Conservation (phyloP, 2,329 filamentous ascomycete genomes). For the Didymella pinodella region DNA sequence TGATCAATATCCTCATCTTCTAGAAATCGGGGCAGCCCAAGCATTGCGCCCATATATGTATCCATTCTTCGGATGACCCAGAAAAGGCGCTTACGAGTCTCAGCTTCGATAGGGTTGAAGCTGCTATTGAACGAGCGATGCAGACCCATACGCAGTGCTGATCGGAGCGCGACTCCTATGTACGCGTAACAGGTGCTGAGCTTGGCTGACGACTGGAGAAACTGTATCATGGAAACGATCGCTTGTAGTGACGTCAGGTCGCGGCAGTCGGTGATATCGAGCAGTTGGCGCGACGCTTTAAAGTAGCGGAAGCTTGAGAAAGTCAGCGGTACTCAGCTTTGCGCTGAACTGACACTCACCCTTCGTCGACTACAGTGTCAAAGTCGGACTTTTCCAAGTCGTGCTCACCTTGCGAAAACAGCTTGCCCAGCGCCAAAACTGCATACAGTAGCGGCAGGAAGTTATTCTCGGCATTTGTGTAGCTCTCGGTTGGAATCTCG, state of each 20-base stretch:
- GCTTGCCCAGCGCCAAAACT: conserved; percentile 57
- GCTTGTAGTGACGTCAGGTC: conserved; percentile 61
- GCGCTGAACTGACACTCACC: conserved; percentile 37
- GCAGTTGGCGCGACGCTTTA: conserved; percentile 56
- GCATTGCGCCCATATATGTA: conserved; percentile 60
- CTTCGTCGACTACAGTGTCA: conserved; percentile 58
- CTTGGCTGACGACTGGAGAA: conserved; percentile 61
- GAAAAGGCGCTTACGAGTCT: conserved; percentile 60
- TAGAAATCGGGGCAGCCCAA: conserved; percentile 59
- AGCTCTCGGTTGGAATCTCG: conserved; percentile 63
- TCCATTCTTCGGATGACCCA: conserved; percentile 62
- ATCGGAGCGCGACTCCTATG: conserved; percentile 60
- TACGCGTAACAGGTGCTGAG: conserved; percentile 62
- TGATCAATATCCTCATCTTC: conserved; percentile 61
- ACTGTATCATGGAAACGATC: conserved; percentile 62
- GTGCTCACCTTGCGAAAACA: conserved; percentile 54
- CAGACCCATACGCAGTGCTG: conserved; percentile 60
- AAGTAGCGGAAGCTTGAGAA: conserved; percentile 58
- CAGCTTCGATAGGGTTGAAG: conserved; percentile 59
- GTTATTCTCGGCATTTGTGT: conserved; percentile 55
- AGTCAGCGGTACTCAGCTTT: conserved; percentile 23
- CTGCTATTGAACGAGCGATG: conserved; percentile 58
- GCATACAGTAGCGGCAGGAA: conserved; percentile 60
- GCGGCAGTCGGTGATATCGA: conserved; percentile 62
- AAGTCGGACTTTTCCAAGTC: conserved; percentile 53